Conservation (phyloP, 768 basidiomycete genomes). For the Termitomyces sp. region DNA sequence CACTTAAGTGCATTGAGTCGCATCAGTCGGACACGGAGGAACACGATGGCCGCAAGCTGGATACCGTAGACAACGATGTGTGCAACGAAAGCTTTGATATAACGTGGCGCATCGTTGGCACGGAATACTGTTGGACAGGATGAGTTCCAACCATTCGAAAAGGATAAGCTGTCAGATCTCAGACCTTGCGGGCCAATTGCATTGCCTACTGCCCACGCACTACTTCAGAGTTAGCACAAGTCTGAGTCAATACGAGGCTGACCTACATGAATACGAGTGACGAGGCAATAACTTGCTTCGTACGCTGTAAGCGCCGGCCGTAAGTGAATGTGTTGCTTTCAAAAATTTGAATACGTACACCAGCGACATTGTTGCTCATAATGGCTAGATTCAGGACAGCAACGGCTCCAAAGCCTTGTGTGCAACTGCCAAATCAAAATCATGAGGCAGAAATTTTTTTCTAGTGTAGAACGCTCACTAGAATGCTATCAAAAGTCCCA, state of each 20-base stretch:
- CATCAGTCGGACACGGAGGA: constrained; percentile 40
- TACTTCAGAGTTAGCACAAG: constrained; percentile 9
- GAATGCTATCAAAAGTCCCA: constrained; percentile 47
- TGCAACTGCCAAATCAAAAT: constrained; percentile 29
- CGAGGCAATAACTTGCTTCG: constrained; percentile 48
- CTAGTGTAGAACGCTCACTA: constrained; percentile 30
- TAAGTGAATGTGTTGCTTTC: neutral
- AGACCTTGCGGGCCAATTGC: constrained; percentile 43
- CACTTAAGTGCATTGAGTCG: constrained; percentile 38
- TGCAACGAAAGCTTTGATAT: constrained; percentile 43
- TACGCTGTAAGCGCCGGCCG: constrained; percentile 25
- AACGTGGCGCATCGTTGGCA: constrained; percentile 41
- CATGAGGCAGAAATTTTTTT: neutral
- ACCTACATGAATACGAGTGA: constrained; percentile 44
- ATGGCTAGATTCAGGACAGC: constrained; percentile 44
- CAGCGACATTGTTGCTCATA: constrained; percentile 45
- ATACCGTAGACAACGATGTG: constrained; percentile 47
- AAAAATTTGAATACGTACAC: constrained; percentile 23
- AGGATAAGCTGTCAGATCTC: neutral
- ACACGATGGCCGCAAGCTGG: constrained; percentile 34
- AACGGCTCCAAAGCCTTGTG: constrained; percentile 45
- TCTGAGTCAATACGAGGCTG: neutral
- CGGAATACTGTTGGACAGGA: constrained; percentile 35
- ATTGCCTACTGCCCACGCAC: constrained; percentile 51
- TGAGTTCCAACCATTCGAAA: neutral